Evolutionary conservation across 83 land plant genomes (phyloP), one percentile per base, ranked within the genome.

Genomic region (Diphasiastrum complanatum): DNA sequence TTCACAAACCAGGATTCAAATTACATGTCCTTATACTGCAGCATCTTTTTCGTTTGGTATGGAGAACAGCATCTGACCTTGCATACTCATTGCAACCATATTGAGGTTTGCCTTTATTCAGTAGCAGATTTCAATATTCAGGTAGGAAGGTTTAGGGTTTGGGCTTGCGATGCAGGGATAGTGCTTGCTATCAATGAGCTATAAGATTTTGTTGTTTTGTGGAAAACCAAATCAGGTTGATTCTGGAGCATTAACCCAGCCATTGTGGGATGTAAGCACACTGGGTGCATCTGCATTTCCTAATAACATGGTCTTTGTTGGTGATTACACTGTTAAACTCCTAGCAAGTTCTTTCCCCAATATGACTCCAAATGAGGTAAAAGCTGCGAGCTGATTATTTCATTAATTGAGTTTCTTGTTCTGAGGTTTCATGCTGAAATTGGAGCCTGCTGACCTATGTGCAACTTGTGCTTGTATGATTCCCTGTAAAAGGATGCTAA

Each of bases 1-100:
- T 95, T 45, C 99, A 95, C 74, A 95, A 95, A 64, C 99, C 99
- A 22, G 99, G 99, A 14, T 95, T 90, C 68, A 95, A 95, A 71
- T 56, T 86, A 60, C 99, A 95, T 68, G 97, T 86, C 34, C 71
- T 82, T 30, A 87, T 95, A 32, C 72, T 95, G 26, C 99, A 89
- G 64, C 93, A 84, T 68, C 71, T 95, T 45, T 95, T 95, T 71
- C 90, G 87, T 66, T 64, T 95, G 81, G 97, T 95, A 65, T n/a
- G n/a, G n/a, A n/a, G n/a, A n/a, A n/a, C n/a, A n/a, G n/a, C n/a
- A n/a, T n/a, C n/a, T n/a, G n/a, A n/a, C n/a, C n/a, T n/a, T n/a
- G n/a, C n/a, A n/a, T n/a, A n/a, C n/a, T n/a, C n/a, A n/a, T n/a
- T n/a, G n/a, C n/a, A n/a, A n/a, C n/a, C n/a, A n/a, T n/a, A n/a